A percentile compares a stretch with the other conserved stretches of the same genome.
Evolutionary conservation across 2,329 filamentous ascomycete species (phyloP).

Genomic region (Triangularia verruculosa): DNA sequence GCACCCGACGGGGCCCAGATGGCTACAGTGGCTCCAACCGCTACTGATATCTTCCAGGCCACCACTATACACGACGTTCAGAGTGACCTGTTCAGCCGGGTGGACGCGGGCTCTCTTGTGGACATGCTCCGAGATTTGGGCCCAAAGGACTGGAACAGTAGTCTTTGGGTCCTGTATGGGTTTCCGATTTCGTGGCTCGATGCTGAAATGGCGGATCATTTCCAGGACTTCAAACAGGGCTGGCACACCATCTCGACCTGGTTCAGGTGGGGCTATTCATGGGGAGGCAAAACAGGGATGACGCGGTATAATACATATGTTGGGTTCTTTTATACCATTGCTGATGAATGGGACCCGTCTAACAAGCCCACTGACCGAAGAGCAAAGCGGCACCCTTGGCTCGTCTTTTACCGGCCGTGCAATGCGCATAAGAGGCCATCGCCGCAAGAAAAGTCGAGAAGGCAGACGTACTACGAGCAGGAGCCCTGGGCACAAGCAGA

Average conservation of each 20-base stretch:
- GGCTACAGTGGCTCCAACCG: too few relatives aligned
- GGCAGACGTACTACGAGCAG: too few relatives aligned
- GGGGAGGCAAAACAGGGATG: neutral
- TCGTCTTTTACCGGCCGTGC: conserved; percentile 46
- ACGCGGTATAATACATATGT: conserved; percentile 36
- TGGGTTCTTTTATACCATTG: conserved; percentile 51
- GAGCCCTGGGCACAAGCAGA: conserved; percentile 42
- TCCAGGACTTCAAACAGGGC: conserved; percentile 33
- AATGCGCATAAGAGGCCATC: conserved; percentile 37
- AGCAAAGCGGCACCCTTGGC: conserved; percentile 46
- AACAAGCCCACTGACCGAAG: conserved; percentile 21
- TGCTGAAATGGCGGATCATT: conserved; percentile 38
- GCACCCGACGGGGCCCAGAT: neutral
- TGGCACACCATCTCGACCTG: conserved; percentile 36
- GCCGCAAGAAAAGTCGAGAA: too few relatives aligned
- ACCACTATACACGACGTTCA: neutral
- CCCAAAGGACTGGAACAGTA: neutral
- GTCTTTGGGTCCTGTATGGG: conserved; percentile 32
- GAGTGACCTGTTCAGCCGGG: conserved; percentile 14
- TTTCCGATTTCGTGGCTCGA: conserved; percentile 43
- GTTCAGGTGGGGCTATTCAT: conserved; percentile 20
- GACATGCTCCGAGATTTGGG: neutral
- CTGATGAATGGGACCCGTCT: conserved; percentile 36
- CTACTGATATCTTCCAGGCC: neutral
- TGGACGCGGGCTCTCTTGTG: neutral